phyloP scores from a whole-genome alignment of 306 rosid species.

The Vigna unguiculata region DNA sequence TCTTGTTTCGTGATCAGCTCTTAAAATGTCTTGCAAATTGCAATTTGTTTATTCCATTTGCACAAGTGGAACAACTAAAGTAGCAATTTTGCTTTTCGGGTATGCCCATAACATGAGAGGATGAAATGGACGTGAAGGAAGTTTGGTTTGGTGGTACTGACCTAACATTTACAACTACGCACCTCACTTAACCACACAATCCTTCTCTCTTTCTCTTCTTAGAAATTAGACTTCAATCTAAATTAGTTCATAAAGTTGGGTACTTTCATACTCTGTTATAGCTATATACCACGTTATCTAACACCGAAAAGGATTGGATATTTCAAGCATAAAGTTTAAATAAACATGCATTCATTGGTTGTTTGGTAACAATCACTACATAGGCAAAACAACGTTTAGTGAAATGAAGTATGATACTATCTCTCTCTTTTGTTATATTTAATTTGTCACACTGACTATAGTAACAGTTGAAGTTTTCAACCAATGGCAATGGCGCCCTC shows the following conservation, averaged over 20 bases:
- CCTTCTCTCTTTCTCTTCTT: neutral
- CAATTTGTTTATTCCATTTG: neutral
- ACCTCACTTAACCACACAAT: neutral
- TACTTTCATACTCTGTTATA: neutral
- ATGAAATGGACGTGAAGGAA: neutral
- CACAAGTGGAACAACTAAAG: neutral
- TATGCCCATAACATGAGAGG: slow-evolving; percentile 1
- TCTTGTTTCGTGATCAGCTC: neutral
- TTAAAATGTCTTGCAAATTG: neutral
- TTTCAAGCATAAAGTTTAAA: neutral
- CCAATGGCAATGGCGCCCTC: slow-evolving; percentile 51
- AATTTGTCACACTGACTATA: slow-evolving; percentile 38
- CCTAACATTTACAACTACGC: slow-evolving; percentile 25
- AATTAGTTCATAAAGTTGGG: neutral
- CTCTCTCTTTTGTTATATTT: neutral
- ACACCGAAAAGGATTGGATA: too few relatives aligned
- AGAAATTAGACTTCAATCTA: neutral
- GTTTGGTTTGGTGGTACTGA: slow-evolving; percentile 12
- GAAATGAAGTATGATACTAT: neutral
- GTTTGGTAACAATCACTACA: neutral
- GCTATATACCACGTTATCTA: neutral
- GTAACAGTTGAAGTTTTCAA: slow-evolving; percentile 46
- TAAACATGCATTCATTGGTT: too few relatives aligned
- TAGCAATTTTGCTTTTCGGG: neutral
- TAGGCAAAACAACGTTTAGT: neutral